Conservation (phyloP, 208 protist genomes). For the Leishmania mexicana region DNA sequence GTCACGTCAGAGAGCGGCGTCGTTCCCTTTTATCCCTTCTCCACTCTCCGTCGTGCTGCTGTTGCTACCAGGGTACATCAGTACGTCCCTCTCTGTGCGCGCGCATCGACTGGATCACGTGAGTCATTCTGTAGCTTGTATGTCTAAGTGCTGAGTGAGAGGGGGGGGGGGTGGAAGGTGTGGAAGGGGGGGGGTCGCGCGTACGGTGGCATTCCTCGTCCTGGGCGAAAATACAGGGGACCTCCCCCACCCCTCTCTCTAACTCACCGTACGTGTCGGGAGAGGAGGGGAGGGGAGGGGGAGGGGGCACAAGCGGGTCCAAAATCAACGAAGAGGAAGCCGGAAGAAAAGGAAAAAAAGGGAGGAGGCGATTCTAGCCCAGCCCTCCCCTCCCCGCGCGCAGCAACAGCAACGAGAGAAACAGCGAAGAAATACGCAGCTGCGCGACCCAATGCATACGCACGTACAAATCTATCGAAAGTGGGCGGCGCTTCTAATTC, state of each 20-base stretch:
- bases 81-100: background rate
- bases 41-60: background rate
- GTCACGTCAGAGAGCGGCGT: background rate
- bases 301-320: background rate
- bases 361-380: background rate
- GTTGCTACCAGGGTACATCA: background rate
- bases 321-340: background rate
- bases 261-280: too few relatives aligned
- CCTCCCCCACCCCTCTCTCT: background rate
- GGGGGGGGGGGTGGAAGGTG: background rate
- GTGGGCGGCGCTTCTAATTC: background rate
- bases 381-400: background rate
- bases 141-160: background rate
- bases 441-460: background rate
- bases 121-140: background rate
- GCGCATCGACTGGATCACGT: background rate
- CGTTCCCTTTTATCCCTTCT: background rate
- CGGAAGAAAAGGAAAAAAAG: background rate
- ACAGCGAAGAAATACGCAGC: background rate
- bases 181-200: background rate
- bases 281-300: too few relatives aligned
- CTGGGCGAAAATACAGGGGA: background rate
- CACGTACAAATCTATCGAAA: background rate
- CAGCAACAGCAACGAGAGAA: background rate
- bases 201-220: background rate